Conservation (phyloP, 352 stramenopile species). For the Globisporangium cederbergense region DNA sequence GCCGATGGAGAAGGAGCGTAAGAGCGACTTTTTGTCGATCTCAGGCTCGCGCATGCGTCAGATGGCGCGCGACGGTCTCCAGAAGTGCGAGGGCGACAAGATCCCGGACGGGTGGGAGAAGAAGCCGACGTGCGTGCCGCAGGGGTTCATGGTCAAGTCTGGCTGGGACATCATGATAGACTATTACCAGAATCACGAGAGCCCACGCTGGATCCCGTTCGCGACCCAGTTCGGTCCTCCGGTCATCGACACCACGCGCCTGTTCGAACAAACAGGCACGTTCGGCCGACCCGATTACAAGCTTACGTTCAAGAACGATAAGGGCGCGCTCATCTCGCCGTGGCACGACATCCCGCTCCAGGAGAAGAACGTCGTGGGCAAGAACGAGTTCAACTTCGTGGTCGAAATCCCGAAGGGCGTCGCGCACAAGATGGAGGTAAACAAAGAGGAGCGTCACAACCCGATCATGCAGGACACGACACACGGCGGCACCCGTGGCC, state of each 20-base stretch:
- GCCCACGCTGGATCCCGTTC: conserved; percentile 75
- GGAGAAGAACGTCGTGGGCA: conserved; percentile 48
- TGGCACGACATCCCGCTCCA: conserved; percentile 97
- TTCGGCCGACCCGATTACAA: conserved; percentile 77
- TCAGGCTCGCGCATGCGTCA: conserved; percentile 96
- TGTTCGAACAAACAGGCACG: conserved; percentile 56
- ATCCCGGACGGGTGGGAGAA: conserved; percentile 75
- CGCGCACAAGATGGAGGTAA: conserved; percentile 99
- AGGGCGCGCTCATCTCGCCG: conserved; percentile 86
- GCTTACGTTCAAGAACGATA: conserved; percentile 67
- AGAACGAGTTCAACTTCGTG: conserved; percentile 91
- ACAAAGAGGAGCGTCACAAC: conserved; percentile 93
- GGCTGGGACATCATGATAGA: conserved; percentile 98
- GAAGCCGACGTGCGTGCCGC: conserved; percentile 91
- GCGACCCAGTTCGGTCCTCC: conserved; percentile 63
- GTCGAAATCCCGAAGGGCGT: conserved; percentile 98
- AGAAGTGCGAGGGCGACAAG: conserved; percentile 81
- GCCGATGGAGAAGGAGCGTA: conserved; percentile 87
- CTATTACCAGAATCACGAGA: conserved; percentile 97
- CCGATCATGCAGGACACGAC: conserved; percentile 99
- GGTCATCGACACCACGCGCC: conserved; percentile 37
- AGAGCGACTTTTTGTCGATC: conserved; percentile 98
- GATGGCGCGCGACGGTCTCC: conserved; percentile 93
- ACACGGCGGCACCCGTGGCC: conserved; percentile 93
- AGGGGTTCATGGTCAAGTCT: conserved; percentile 98